phyloP scores from a whole-genome alignment of 139 green algal genomes.

The Chlamydomonas schloesseri region DNA sequence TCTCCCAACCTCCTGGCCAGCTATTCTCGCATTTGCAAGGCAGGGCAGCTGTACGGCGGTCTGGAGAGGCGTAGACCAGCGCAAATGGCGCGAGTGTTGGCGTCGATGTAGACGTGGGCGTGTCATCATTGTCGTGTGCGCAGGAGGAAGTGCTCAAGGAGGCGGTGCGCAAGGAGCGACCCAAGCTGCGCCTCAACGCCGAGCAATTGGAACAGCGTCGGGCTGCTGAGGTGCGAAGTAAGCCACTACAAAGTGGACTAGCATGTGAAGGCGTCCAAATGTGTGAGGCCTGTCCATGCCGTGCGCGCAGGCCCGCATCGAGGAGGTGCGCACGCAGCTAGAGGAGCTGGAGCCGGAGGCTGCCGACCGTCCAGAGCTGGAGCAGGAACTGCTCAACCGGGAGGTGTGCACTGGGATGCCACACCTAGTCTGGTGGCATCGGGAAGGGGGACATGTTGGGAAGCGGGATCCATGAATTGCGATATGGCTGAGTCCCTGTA shows the following conservation, averaged over 20 bases:
- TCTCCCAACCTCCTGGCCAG: too few species aligned
- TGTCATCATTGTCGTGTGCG: too few species aligned
- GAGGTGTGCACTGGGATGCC: not conserved
- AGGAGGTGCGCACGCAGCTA: not conserved
- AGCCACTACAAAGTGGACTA: too few species aligned
- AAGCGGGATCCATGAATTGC: too few species aligned
- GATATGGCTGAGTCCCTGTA: too few species aligned
- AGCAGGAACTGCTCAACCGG: not conserved
- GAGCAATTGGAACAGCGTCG: slow-evolving; percentile 75
- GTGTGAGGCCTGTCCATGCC: not conserved
- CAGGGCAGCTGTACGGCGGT: too few species aligned
- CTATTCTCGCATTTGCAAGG: too few species aligned
- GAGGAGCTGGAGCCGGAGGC: not conserved
- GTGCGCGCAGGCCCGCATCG: slow-evolving; percentile 25
- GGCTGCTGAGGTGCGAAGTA: slow-evolving; percentile 40
- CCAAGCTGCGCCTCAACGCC: slow-evolving; percentile 75
- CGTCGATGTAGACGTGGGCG: too few species aligned
- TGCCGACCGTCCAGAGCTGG: not conserved
- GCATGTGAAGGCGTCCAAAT: not conserved
- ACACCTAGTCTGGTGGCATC: too few species aligned
- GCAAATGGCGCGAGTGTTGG: too few species aligned
- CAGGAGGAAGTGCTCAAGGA: slow-evolving; percentile 80
- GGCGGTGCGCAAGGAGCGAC: slow-evolving; percentile 73
- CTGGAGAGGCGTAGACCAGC: too few species aligned
- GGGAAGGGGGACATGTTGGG: too few species aligned